Percentiles rank a stretch among this genome's conserved stretches.
Evolutionary conservation across 805 yeast species (phyloP).

Genomic region (Clavispora carvajalis): DNA sequence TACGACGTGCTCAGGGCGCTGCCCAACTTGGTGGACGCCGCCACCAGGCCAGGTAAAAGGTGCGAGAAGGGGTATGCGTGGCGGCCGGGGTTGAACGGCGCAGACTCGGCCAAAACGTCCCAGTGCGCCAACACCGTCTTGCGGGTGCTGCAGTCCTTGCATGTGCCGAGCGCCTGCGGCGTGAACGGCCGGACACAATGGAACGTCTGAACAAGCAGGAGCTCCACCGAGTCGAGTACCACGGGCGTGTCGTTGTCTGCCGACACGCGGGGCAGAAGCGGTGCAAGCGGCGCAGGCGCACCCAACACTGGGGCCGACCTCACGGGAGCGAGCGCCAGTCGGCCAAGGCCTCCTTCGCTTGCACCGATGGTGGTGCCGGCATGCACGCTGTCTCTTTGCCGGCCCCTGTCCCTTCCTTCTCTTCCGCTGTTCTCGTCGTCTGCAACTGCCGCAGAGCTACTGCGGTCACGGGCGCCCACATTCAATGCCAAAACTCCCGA

Average conservation of each 20-base stretch:
- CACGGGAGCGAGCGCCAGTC: too few relatives aligned
- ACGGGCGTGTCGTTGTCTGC: constrained; percentile 25
- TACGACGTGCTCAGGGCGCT: constrained; percentile 40
- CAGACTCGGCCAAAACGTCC: constrained; percentile 67
- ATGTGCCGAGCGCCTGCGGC: constrained; percentile 41
- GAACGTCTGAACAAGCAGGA: constrained; percentile 69
- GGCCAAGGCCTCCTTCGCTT: background rate
- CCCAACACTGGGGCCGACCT: too few relatives aligned
- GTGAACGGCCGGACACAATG: constrained; percentile 64
- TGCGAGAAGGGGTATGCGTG: constrained; percentile 93
- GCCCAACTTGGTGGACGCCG: constrained; percentile 73
- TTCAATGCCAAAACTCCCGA: constrained; percentile 68
- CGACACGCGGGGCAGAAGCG: constrained; percentile 4
- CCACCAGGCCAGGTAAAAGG: constrained; percentile 79
- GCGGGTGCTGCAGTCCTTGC: constrained; percentile 54
- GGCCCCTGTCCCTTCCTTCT: too few relatives aligned
- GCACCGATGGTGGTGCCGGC: background rate
- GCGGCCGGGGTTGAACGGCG: constrained; percentile 56
- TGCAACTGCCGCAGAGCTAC: background rate
- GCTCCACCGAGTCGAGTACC: constrained; percentile 51
- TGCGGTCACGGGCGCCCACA: constrained; percentile 5
- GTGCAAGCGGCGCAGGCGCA: background rate
- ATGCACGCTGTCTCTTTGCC: too few relatives aligned
- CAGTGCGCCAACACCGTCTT: constrained; percentile 72
- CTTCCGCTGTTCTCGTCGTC: too few relatives aligned